Evolutionary conservation across 192 early-diverging fungal species (phyloP).

Genomic region (Chytriomyces sp.): DNA sequence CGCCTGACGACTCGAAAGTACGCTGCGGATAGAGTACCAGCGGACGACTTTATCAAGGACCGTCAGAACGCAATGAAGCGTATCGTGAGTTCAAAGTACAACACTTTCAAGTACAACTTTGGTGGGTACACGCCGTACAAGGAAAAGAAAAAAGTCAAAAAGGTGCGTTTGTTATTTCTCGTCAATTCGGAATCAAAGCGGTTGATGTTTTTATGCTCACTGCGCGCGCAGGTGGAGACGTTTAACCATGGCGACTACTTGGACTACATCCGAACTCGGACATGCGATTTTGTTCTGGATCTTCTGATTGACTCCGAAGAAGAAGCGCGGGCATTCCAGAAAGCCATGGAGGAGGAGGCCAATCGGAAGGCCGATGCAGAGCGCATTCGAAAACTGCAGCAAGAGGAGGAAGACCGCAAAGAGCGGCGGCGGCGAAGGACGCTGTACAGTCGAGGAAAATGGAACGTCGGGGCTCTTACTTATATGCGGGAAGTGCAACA

Average conservation of each 20-base stretch:
- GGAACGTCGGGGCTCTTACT: slow-evolving; percentile 58
- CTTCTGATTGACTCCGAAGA: slow-evolving; percentile 51
- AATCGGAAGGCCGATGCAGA: slow-evolving; percentile 41
- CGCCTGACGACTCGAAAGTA: slow-evolving; percentile 42
- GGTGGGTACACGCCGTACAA: slow-evolving; percentile 63
- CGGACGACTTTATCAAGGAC: slow-evolving; percentile 55
- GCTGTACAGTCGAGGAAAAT: slow-evolving; percentile 44
- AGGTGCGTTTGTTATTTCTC: background rate
- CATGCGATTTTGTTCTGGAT: slow-evolving; percentile 51
- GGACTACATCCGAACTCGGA: slow-evolving; percentile 40
- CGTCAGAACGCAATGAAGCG: slow-evolving; percentile 56
- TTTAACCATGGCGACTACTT: slow-evolving; percentile 42
- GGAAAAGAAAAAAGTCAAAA: slow-evolving; percentile 35
- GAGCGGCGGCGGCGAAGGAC: slow-evolving; percentile 38
- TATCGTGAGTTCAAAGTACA: slow-evolving; percentile 50
- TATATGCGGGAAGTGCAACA: slow-evolving; percentile 56
- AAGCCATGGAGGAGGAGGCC: slow-evolving; percentile 46
- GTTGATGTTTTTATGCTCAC: background rate
- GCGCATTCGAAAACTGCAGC: slow-evolving; percentile 33
- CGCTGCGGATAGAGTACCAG: slow-evolving; percentile 19
- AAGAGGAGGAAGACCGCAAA: slow-evolving; percentile 33
- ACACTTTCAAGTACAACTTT: slow-evolving; percentile 58
- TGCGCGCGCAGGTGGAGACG: slow-evolving; percentile 11
- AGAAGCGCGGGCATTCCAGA: slow-evolving; percentile 32
- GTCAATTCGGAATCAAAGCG: background rate